phyloP scores from a whole-genome alignment of 495 filamentous ascomycete species.

The Cenococcum geophilum region DNA sequence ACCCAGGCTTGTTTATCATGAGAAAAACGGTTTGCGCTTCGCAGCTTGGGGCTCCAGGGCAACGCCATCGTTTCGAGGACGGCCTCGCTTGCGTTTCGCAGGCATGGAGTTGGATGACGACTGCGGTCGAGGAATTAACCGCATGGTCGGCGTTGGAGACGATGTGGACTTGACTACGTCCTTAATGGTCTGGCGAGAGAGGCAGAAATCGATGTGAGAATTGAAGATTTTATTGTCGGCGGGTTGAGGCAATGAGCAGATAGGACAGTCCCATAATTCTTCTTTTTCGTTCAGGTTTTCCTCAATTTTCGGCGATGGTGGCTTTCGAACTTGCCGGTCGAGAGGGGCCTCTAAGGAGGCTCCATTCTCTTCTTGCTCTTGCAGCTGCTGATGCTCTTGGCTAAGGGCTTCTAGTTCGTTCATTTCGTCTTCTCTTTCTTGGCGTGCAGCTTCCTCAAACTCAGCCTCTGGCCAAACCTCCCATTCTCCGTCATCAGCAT shows the following conservation, averaged over 20 bases:
- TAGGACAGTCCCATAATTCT: slow-evolving; percentile 79
- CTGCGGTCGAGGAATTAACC: neutral
- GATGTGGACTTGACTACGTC: slow-evolving; percentile 46
- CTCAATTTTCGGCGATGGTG: neutral
- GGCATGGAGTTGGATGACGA: neutral
- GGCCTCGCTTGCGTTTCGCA: slow-evolving; percentile 4
- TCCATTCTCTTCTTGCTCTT: neutral
- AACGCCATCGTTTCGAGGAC: neutral
- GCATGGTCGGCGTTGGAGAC: neutral
- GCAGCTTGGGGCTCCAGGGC: neutral
- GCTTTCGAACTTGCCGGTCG: neutral
- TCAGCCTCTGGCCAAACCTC: slow-evolving; percentile 64
- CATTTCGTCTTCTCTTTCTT: slow-evolving; percentile 61
- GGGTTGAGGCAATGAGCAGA: slow-evolving; percentile 66
- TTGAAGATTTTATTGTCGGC: slow-evolving; percentile 80
- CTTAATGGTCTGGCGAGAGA: slow-evolving; percentile 78
- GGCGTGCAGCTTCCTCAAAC: slow-evolving; percentile 58
- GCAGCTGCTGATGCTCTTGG: slow-evolving; percentile 46
- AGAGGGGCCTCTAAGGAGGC: neutral
- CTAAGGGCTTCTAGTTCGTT: slow-evolving; percentile 57
- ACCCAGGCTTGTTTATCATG: neutral
- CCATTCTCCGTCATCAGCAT: slow-evolving; percentile 46
- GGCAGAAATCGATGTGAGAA: slow-evolving; percentile 87
- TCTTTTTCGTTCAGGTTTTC: slow-evolving; percentile 16
- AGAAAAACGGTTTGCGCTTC: slow-evolving; percentile 4